Percentiles rank a stretch among this genome's conserved stretches.
phyloP scores from a whole-genome alignment of 2,329 filamentous ascomycete species.

The Cladosporium sp. region DNA sequence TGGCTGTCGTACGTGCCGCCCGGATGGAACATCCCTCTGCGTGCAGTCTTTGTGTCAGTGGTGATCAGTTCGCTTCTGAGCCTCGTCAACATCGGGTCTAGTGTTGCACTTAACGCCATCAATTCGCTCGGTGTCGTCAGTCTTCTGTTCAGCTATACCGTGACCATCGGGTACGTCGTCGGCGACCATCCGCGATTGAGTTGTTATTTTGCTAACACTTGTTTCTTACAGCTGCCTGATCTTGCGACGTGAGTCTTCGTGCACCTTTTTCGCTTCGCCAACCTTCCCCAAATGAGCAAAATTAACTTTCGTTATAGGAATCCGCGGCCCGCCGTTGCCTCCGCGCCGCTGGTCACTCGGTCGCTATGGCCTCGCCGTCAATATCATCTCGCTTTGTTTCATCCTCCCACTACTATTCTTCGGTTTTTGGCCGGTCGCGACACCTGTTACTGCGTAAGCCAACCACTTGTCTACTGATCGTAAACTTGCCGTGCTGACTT shows the following conservation, averaged over 20 bases:
- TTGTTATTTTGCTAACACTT: not conserved
- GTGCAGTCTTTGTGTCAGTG: conserved; percentile 33
- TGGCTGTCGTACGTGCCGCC: conserved; percentile 27
- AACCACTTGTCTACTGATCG: too few relatives aligned
- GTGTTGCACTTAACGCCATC: conserved; percentile 43
- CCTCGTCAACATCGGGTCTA: conserved; percentile 45
- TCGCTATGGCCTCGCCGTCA: conserved; percentile 40
- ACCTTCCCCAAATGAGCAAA: too few relatives aligned
- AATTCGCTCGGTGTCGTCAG: conserved; percentile 41
- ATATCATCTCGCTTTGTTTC: conserved; percentile 42
- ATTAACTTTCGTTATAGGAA: too few relatives aligned
- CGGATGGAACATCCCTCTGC: conserved; percentile 31
- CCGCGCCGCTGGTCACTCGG: conserved; percentile 42
- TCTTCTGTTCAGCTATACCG: conserved; percentile 36
- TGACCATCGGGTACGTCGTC: conserved; percentile 26
- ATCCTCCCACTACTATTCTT: conserved; percentile 50
- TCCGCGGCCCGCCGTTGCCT: conserved; percentile 35
- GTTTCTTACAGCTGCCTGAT: conserved; percentile 12
- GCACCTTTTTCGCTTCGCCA: too few relatives aligned
- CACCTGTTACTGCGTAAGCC: conserved; percentile 48
- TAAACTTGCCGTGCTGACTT: not conserved
- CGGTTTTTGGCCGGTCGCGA: conserved; percentile 48
- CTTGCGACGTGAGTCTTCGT: conserved; percentile 8
- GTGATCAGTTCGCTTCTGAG: conserved; percentile 37
- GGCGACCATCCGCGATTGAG: not conserved